Conservation (phyloP, 192 early-diverging fungal species). For the Diversispora eburnea region DNA sequence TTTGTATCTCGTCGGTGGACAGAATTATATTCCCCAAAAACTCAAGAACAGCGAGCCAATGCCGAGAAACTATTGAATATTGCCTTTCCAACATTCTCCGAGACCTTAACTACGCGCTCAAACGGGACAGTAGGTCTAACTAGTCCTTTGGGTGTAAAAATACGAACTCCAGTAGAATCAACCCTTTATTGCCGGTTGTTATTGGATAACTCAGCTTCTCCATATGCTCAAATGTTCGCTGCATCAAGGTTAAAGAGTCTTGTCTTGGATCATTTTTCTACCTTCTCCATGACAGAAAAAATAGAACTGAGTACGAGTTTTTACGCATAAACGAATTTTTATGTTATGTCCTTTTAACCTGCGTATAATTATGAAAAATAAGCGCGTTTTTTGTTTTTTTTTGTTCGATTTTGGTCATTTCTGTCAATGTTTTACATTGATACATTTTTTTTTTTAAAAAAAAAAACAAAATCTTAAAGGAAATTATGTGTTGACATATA, state of each 20-base stretch:
- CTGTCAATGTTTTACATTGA: neutral
- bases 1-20: constrained; percentile 12
- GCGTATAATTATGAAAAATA: constrained; percentile 35
- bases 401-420: constrained; percentile 18
- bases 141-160: constrained; percentile 6
- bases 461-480: constrained; percentile 35
- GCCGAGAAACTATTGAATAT: constrained; percentile 71
- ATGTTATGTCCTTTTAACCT: constrained; percentile 13
- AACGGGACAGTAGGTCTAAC: constrained; percentile 34
- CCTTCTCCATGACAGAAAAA: constrained; percentile 48
- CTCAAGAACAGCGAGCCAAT: constrained; percentile 54
- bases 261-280: constrained; percentile 56
- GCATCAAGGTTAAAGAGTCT: constrained; percentile 54
- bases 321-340: neutral
- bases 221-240: constrained; percentile 70
- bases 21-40: constrained; percentile 54
- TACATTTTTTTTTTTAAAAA: neutral
- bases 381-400: constrained; percentile 28
- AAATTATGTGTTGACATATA: constrained; percentile 59
- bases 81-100: constrained; percentile 82
- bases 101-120: constrained; percentile 41
- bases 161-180: constrained; percentile 43
- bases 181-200: constrained; percentile 54
- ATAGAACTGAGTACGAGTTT: constrained; percentile 50
- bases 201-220: constrained; percentile 56